Conservation (phyloP, 768 basidiomycete genomes). For the Auricularia sp. region DNA sequence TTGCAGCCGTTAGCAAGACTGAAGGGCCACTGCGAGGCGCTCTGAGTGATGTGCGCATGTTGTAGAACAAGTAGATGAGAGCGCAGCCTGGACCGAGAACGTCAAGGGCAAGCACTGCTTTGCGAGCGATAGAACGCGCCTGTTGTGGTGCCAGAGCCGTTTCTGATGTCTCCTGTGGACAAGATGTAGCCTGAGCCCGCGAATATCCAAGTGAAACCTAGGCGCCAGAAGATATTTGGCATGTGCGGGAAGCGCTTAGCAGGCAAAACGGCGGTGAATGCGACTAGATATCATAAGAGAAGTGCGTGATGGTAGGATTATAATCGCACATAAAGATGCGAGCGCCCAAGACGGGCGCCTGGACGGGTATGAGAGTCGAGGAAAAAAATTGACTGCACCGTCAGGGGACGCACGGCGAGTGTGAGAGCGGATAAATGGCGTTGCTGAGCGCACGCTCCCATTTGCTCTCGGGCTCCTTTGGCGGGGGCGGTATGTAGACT, state of each 20-base stretch:
- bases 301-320: neutral
- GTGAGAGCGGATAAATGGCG: neutral
- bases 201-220: constrained; percentile 36
- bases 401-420: neutral
- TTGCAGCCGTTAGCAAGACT: neutral
- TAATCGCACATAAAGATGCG: neutral
- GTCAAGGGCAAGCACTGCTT: neutral
- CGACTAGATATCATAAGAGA: neutral
- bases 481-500: neutral
- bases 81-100: neutral
- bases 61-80: neutral
- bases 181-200: constrained; percentile 37
- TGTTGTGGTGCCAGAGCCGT: constrained; percentile 37
- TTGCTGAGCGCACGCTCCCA: neutral
- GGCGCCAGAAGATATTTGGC: constrained; percentile 14
- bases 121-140: constrained; percentile 14
- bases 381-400: neutral
- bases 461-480: neutral
- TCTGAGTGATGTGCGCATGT: neutral
- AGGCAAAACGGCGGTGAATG: neutral
- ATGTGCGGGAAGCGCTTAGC: neutral
- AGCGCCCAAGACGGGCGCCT: neutral
- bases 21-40: neutral
- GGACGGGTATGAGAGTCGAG: neutral
- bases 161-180: constrained; percentile 28